phyloP scores from a whole-genome alignment of 2,329 filamentous ascomycete genomes.

The Hypoxylon sp. region DNA sequence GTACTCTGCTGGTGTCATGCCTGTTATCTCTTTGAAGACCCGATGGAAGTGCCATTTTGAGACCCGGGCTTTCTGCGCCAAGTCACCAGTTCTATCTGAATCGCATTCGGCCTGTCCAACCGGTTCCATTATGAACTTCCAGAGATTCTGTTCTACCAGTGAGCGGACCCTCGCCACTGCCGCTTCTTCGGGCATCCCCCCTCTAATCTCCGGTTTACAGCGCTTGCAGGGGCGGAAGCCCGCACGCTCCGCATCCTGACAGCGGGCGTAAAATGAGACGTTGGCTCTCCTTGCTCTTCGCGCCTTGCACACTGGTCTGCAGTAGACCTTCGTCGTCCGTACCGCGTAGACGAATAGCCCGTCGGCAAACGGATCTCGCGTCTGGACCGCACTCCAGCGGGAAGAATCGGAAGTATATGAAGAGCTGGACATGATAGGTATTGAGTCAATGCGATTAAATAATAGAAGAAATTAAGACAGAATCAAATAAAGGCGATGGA shows the following conservation, averaged over 20 bases:
- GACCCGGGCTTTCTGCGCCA: slow-evolving; percentile 27
- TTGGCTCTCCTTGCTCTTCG: slow-evolving; percentile 32
- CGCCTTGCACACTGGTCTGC: slow-evolving; percentile 30
- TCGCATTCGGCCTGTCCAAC: slow-evolving; percentile 2
- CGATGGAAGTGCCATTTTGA: slow-evolving; percentile 35
- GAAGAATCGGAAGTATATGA: slow-evolving; percentile 26
- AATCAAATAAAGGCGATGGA: neutral
- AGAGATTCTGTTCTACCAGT: slow-evolving; percentile 21
- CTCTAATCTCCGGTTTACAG: slow-evolving; percentile 29
- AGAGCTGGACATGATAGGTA: slow-evolving; percentile 15
- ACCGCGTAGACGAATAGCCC: slow-evolving; percentile 32
- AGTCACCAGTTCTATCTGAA: slow-evolving; percentile 15
- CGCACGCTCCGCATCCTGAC: slow-evolving; percentile 26
- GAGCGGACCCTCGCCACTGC: slow-evolving; percentile 28
- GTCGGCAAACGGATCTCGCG: slow-evolving; percentile 26
- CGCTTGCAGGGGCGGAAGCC: slow-evolving; percentile 33
- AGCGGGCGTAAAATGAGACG: slow-evolving; percentile 23
- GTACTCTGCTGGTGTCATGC: slow-evolving; percentile 29
- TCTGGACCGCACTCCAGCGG: slow-evolving; percentile 32
- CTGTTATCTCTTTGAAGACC: slow-evolving; percentile 28
- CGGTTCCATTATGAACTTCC: slow-evolving; percentile 16
- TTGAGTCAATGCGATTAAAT: neutral
- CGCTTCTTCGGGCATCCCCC: slow-evolving; percentile 30
- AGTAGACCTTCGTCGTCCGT: slow-evolving; percentile 32
- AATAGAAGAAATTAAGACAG: neutral